Conservation (phyloP, 306 rosid species). For the Hippophae gyantsensis region DNA sequence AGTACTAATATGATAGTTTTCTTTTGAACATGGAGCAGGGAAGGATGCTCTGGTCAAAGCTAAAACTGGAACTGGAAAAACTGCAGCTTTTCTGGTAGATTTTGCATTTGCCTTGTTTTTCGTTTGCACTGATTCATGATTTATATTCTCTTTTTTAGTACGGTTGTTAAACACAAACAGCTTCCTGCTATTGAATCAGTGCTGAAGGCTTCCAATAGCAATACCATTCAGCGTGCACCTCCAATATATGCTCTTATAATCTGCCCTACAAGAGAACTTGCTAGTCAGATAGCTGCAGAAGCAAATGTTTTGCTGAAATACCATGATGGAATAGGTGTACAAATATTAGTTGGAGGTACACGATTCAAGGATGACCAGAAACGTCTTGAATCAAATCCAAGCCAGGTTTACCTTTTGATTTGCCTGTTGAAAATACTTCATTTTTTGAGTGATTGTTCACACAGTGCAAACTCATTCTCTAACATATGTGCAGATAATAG, state of each 20-base stretch:
- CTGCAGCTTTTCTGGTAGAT: slow-evolving; percentile 80
- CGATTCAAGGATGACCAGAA: slow-evolving; percentile 81
- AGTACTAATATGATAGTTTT: slow-evolving; percentile 5
- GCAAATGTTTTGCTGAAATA: slow-evolving; percentile 64
- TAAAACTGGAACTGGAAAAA: slow-evolving; percentile 91
- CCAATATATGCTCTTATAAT: slow-evolving; percentile 70
- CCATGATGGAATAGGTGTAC: slow-evolving; percentile 75
- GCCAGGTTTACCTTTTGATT: slow-evolving; percentile 52
- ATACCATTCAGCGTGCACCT: slow-evolving; percentile 42
- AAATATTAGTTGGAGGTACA: slow-evolving; percentile 81
- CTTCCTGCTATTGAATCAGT: slow-evolving; percentile 99
- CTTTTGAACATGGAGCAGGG: slow-evolving; percentile 41
- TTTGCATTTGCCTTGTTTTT: slow-evolving; percentile 13
- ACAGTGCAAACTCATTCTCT: background rate
- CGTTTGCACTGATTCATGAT: slow-evolving; percentile 13
- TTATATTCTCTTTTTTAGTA: slow-evolving; percentile 9
- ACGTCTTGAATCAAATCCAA: slow-evolving; percentile 76
- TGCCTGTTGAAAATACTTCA: slow-evolving; percentile 15
- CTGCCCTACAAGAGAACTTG: slow-evolving; percentile 96
- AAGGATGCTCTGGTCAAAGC: slow-evolving; percentile 80
- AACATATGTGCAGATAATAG: slow-evolving; percentile 55
- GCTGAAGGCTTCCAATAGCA: slow-evolving; percentile 52
- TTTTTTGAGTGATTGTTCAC: slow-evolving; percentile 2
- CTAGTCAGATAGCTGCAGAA: slow-evolving; percentile 84
- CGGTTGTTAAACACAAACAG: slow-evolving; percentile 62